Evolutionary conservation across 106 monocot species (phyloP).

Genomic region (Triglochin maritima): DNA sequence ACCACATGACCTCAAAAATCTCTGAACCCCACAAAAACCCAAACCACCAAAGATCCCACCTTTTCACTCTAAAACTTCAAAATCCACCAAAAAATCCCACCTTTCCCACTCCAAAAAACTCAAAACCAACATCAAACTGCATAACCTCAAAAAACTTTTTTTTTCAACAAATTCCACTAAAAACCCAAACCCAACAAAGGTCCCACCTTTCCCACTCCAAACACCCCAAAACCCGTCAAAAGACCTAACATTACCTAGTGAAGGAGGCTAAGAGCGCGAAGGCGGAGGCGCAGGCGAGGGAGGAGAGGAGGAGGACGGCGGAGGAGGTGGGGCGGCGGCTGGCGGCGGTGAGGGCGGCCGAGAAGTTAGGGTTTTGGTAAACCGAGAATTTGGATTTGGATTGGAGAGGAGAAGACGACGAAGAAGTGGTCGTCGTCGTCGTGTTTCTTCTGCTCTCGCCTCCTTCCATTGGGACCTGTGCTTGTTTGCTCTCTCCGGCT

Average conservation of each 20-base stretch:
- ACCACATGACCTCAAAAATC: too few species aligned
- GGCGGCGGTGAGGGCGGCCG: constrained; percentile 57
- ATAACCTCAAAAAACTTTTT: too few species aligned
- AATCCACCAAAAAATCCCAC: too few species aligned
- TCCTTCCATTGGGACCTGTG: neutral
- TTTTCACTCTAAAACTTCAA: too few species aligned
- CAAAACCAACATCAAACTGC: too few species aligned
- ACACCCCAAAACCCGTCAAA: neutral
- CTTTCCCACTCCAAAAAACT: too few species aligned
- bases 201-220: neutral
- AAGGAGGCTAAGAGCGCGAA: constrained; percentile 32
- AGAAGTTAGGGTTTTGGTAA: constrained; percentile 72
- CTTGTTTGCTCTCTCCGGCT: neutral
- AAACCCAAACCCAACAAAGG: neutral
- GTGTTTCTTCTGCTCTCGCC: constrained; percentile 4
- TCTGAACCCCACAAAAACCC: too few species aligned
- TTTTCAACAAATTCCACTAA: neutral
- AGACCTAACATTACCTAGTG: constrained; percentile 22
- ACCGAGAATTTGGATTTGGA: constrained; percentile 76
- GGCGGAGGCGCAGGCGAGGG: constrained; percentile 23
- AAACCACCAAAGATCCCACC: too few species aligned
- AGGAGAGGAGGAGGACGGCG: constrained; percentile 38
- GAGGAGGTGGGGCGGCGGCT: constrained; percentile 54
- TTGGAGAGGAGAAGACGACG: neutral
- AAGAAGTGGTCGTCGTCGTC: neutral